Evolutionary conservation across 148 eudicot species (phyloP).

Genomic region (Rhododendron henanense): DNA sequence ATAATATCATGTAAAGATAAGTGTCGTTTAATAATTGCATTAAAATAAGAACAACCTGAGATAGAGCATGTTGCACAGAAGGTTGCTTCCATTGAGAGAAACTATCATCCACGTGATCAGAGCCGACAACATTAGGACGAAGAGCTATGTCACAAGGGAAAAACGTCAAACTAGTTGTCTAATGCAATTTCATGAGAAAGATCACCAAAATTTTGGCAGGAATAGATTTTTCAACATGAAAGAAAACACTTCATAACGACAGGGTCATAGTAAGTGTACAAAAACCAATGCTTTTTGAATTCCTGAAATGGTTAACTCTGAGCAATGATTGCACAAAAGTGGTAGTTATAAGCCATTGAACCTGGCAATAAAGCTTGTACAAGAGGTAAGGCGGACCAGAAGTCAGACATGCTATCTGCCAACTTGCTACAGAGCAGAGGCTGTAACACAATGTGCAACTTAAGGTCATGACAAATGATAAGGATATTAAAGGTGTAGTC

Average conservation of each 20-base stretch:
- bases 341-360: slow-evolving; percentile 14
- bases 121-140: slow-evolving; percentile 52
- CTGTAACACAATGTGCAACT: slow-evolving; percentile 34
- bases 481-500: slow-evolving; percentile 12
- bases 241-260: background rate
- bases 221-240: background rate
- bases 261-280: background rate
- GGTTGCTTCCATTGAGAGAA: slow-evolving; percentile 76
- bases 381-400: slow-evolving; percentile 74
- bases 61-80: slow-evolving; percentile 61
- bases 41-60: slow-evolving; percentile 42
- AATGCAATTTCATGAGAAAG: background rate
- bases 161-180: slow-evolving; percentile 7
- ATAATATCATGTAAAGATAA: background rate
- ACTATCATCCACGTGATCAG: slow-evolving; percentile 49
- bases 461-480: background rate
- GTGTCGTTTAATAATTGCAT: background rate
- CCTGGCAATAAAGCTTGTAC: slow-evolving; percentile 88
- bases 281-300: background rate
- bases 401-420: slow-evolving; percentile 48
- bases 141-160: slow-evolving; percentile 45
- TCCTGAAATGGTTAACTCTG: background rate
- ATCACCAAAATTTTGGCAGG: background rate
- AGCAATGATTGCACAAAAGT: background rate
- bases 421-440: slow-evolving; percentile 67